phyloP scores from a whole-genome alignment of 1,284 basidiomycete species.

The Sporisorium exsertum region DNA sequence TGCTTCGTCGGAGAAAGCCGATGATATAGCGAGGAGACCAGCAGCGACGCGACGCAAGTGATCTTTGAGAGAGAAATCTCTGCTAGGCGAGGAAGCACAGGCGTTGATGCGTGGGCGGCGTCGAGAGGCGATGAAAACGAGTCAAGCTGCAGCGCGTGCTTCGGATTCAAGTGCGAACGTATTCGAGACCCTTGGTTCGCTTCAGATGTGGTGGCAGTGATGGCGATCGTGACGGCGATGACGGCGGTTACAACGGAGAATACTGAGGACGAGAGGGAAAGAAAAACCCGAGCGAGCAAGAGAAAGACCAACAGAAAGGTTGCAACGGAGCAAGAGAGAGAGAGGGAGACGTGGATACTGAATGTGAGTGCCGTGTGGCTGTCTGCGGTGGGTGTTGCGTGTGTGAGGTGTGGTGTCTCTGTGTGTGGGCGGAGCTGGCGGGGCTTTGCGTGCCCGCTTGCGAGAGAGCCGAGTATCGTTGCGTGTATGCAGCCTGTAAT shows the following conservation, averaged over 20 bases:
- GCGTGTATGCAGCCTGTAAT: background rate
- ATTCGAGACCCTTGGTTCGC: background rate
- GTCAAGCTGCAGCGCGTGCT: background rate
- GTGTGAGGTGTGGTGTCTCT: background rate
- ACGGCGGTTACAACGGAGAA: background rate
- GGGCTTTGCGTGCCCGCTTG: constrained; percentile 8
- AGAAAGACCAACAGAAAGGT: background rate
- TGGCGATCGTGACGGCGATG: background rate
- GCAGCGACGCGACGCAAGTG: background rate
- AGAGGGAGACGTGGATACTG: background rate
- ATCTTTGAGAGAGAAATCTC: background rate
- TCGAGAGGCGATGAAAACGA: background rate
- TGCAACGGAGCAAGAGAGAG: background rate
- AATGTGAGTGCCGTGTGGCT: constrained; percentile 1
- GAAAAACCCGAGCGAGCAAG: background rate
- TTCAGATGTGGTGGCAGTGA: too few species aligned
- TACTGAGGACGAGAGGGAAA: background rate
- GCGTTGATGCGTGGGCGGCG: background rate
- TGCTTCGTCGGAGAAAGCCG: background rate
- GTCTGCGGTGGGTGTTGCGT: background rate
- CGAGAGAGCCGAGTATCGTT: background rate
- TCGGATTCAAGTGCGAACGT: background rate
- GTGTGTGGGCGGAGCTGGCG: constrained; percentile 1
- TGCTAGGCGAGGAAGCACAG: background rate
- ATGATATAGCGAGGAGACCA: background rate